Percentiles rank a stretch among this genome's conserved stretches.
Conservation (phyloP, 2,329 filamentous ascomycete genomes). For the Cladosporium colombiae region DNA sequence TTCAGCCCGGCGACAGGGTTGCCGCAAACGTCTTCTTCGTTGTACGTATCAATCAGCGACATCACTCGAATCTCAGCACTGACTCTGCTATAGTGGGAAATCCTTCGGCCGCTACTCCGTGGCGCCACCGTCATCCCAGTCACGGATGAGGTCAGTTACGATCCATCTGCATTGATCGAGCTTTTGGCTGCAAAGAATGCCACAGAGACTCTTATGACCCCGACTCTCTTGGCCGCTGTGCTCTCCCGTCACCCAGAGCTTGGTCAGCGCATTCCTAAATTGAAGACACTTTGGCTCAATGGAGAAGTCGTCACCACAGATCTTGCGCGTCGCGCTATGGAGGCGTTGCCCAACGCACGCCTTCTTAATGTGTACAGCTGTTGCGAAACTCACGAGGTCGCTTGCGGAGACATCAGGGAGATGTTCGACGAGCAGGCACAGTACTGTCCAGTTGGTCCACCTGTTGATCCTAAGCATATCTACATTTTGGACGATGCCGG, state of each 20-base stretch:
- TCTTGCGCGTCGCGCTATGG: constrained; percentile 67
- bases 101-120: constrained; percentile 71
- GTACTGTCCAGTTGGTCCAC: constrained; percentile 74
- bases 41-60: background rate
- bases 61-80: background rate
- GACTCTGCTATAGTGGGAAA: constrained; percentile 61
- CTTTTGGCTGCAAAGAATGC: constrained; percentile 65
- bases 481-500: constrained; percentile 73
- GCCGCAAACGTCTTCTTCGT: constrained; percentile 89
- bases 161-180: constrained; percentile 72
- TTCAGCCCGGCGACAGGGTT: constrained; percentile 71
- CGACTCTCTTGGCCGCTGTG: constrained; percentile 73
- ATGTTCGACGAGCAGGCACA: constrained; percentile 62
- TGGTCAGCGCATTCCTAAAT: constrained; percentile 61
- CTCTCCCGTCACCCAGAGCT: constrained; percentile 67
- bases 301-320: constrained; percentile 81
- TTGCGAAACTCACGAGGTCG: constrained; percentile 79
- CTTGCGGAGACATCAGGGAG: constrained; percentile 71
- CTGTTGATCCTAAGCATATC: constrained; percentile 65
- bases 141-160: constrained; percentile 75
- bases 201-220: constrained; percentile 82
- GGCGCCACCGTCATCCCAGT: constrained; percentile 76
- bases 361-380: constrained; percentile 81
- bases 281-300: constrained; percentile 76
- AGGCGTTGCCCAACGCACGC: constrained; percentile 67